Base-by-base conservation (phyloP, 2,329 filamentous ascomycete species). In the Stachybotrys elegans region DNA sequence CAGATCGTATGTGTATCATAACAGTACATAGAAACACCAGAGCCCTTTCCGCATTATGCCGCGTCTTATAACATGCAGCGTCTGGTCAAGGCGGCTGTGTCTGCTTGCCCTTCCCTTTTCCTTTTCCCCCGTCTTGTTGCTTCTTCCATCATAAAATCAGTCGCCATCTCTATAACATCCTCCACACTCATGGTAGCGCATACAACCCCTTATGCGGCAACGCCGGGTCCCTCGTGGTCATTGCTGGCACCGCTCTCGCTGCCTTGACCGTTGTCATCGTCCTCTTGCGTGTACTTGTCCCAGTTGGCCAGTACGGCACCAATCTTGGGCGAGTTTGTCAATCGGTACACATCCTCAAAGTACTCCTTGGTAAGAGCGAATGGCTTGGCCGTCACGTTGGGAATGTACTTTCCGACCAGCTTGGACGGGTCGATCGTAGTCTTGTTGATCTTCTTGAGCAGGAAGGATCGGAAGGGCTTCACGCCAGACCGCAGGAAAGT, bases 401-500 rank as follows among this genome's bases (percentile, higher is more conserved):
- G 93, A 54, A 98, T 97, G 72, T 98, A 98, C 72, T 98, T 98
- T 60, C 93, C 93, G 55, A 98, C 79, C 60, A 98, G 73, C 78
- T 97, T 97, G 65, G 88, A 86, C 5, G 93, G 93, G 66, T 98
- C 93, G 66, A 98, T 97, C 43, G 88, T 94, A 20, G 91, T 96
- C 82, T 95, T 95, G 79, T 97, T 90, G 73, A 98, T 97, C 81
- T 98, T 98, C 87, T 97, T 98, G 57, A 97, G 84, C 63, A 98
- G 70, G 81, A 98, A 98, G 36, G 85, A 92, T 54, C 93, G 82
- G 89, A 98, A 98, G 38, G 94, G 93, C 78, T 98, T 98, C 68
- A 98, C 93, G 58, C 93, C 94, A 31, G 90, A 95, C 44, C 94
- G 88, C 70, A 98, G 73, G 78, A 98, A 98, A 16, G 93, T 98